Conservation (phyloP, 768 basidiomycete genomes). For the Psilocybe azurescens region DNA sequence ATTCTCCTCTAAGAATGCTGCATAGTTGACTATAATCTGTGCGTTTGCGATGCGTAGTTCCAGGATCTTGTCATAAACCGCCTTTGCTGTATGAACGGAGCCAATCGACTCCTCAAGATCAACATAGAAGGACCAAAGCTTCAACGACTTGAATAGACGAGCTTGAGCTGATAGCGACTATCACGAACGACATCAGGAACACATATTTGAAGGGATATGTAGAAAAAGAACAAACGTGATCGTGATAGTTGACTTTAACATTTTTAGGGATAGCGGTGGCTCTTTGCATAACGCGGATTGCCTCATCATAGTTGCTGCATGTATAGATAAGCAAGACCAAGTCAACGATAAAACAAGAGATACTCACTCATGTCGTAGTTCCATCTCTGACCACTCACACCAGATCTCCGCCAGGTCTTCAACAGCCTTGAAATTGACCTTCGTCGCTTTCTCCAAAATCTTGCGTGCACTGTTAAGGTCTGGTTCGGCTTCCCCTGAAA, state of each 20-base stretch:
- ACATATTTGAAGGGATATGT: not conserved
- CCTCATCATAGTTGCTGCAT: conserved; percentile 94
- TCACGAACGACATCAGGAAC: not conserved
- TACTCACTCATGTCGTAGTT: conserved; percentile 91
- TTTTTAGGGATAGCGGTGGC: conserved; percentile 92
- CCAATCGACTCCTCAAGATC: conserved; percentile 98
- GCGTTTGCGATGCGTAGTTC: conserved; percentile 98
- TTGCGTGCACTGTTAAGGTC: conserved; percentile 89
- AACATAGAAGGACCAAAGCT: conserved; percentile 98
- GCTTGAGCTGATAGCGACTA: conserved; percentile 86
- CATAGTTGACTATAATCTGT: conserved; percentile 96
- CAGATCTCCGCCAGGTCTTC: conserved; percentile 98
- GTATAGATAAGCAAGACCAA: conserved; percentile 8
- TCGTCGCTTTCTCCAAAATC: conserved; percentile 91
- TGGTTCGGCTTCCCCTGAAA: conserved; percentile 74
- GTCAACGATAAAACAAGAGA: not conserved
- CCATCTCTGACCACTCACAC: conserved; percentile 99
- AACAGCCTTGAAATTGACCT: conserved; percentile 92
- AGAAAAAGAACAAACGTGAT: conserved; percentile 67
- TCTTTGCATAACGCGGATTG: conserved; percentile 95
- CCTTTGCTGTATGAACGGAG: conserved; percentile 88
- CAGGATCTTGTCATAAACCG: conserved; percentile 94
- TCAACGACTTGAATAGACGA: conserved; percentile 95
- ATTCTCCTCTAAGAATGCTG: conserved; percentile 96
- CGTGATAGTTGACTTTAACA: conserved; percentile 89